Conservation (phyloP, 2,329 filamentous ascomycete genomes). For the Mycosphaerella sp. region DNA sequence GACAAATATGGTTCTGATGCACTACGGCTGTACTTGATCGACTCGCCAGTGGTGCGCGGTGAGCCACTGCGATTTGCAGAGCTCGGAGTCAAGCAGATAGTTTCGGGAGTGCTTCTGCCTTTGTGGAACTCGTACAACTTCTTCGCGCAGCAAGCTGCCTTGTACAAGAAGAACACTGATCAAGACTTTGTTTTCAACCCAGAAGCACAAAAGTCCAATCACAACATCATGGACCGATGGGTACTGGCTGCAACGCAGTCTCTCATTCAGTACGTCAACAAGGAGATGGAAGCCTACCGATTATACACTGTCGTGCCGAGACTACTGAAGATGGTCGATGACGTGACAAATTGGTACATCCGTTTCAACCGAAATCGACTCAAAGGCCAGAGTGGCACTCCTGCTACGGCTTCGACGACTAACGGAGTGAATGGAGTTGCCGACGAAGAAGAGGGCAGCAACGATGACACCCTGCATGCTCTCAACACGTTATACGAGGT, state of each 20-base stretch:
- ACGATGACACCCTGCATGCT: constrained; percentile 77
- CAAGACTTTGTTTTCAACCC: constrained; percentile 75
- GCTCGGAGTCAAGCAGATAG: constrained; percentile 85
- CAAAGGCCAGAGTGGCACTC: constrained; percentile 55
- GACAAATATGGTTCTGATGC: constrained; percentile 86
- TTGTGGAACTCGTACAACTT: constrained; percentile 98
- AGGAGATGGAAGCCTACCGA: constrained; percentile 73
- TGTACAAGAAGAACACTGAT: constrained; percentile 78
- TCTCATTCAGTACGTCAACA: constrained; percentile 81
- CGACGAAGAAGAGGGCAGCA: constrained; percentile 60
- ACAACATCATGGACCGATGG: constrained; percentile 94
- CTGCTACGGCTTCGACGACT: constrained; percentile 18
- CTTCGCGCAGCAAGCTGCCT: constrained; percentile 78
- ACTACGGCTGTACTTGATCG: constrained; percentile 90
- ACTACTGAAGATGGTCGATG: constrained; percentile 68
- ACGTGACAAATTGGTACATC: constrained; percentile 99
- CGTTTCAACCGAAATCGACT: constrained; percentile 85
- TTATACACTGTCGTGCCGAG: constrained; percentile 85
- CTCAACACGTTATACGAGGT: constrained; percentile 94
- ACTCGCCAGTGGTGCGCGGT: constrained; percentile 87
- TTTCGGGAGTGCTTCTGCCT: constrained; percentile 82
- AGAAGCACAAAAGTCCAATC: constrained; percentile 65
- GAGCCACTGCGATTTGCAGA: constrained; percentile 91
- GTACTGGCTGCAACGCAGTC: constrained; percentile 90
- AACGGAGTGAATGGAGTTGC: constrained; percentile 20